A percentile compares a stretch with the other conserved stretches of the same genome.
These are phyloP conservation scores for Exophiala calicioides DNA, from an alignment of 2,329 filamentous ascomycete species.

Conservation along the genomic window DNA sequence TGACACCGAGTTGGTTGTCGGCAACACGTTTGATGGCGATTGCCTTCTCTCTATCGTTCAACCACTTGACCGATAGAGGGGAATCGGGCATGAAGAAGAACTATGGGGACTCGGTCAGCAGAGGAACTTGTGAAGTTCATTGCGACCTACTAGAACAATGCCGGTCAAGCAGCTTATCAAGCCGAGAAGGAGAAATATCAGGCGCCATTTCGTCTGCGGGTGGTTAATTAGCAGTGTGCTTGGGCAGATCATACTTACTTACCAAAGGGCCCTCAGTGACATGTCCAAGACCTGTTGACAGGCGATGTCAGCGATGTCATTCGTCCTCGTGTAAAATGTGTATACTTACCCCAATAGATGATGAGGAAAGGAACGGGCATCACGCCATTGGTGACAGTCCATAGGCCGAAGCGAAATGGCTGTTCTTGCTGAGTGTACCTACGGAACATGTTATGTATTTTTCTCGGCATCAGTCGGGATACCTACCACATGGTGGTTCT, in stretches of 20 bases:
- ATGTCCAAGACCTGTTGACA: slow-evolving; percentile 9
- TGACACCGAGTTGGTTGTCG: slow-evolving; percentile 60
- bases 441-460: no score
- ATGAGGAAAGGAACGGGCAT: slow-evolving; percentile 62
- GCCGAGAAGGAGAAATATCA: slow-evolving; percentile 48
- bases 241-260: not conserved
- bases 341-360: slow-evolving; percentile 45
- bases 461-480: no score
- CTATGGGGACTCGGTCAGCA: slow-evolving; percentile 13
- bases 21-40: slow-evolving; percentile 58
- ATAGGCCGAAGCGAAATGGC: slow-evolving; percentile 59
- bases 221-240: not conserved
- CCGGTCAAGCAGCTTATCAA: slow-evolving; percentile 33
- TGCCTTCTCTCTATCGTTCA: slow-evolving; percentile 54
- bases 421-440: slow-evolving; percentile 64
- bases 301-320: no score
- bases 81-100: slow-evolving; percentile 57
- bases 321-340: not conserved
- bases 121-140: slow-evolving; percentile 42
- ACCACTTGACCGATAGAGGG: slow-evolving; percentile 55
- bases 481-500: slow-evolving; percentile 45
- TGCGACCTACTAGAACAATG: slow-evolving; percentile 35
- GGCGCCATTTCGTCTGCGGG: slow-evolving; percentile 43
- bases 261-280: slow-evolving; percentile 7
- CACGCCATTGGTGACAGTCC: slow-evolving; percentile 60